These are phyloP conservation scores for Amanita pallidorosea DNA, from an alignment of 768 basidiomycete genomes.

Conservation along the genomic window DNA sequence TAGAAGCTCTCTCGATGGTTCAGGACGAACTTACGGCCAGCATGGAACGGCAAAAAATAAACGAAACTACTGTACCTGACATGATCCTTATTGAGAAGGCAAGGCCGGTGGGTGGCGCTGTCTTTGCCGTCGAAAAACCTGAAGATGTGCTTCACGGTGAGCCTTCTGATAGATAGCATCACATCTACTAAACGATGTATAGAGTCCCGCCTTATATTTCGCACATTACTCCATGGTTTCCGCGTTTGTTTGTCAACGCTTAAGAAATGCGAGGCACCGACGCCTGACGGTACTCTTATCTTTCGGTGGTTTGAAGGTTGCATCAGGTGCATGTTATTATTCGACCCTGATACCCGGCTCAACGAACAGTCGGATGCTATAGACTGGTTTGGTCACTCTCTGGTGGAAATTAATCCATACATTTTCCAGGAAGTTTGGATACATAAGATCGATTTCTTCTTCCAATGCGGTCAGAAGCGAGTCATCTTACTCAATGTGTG, in stretches of 20 bases:
- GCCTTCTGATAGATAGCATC: background rate
- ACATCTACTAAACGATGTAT: conserved; percentile 7
- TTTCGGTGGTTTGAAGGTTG: conserved; percentile 81
- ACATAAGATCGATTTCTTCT: conserved; percentile 84
- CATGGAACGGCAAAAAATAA: conserved; percentile 38
- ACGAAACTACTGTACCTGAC: conserved; percentile 31
- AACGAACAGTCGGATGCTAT: conserved; percentile 62
- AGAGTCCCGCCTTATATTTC: conserved; percentile 84
- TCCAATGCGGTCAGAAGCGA: conserved; percentile 67
- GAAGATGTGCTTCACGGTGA: conserved; percentile 75
- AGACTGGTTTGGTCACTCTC: conserved; percentile 72
- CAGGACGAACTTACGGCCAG: conserved; percentile 41
- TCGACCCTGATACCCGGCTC: conserved; percentile 59
- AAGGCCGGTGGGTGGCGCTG: conserved; percentile 70
- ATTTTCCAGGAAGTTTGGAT: conserved; percentile 97
- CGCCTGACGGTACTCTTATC: conserved; percentile 80
- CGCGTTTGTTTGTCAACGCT: conserved; percentile 68
- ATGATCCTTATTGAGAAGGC: conserved; percentile 71
- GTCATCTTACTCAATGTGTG: conserved; percentile 75
- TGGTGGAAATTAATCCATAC: conserved; percentile 78
- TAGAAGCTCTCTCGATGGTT: conserved; percentile 68
- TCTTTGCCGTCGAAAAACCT: conserved; percentile 70
- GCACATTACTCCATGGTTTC: conserved; percentile 82
- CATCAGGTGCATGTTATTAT: conserved; percentile 76
- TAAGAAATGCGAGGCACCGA: conserved; percentile 68